These are phyloP conservation scores for Trypanosoma cruzi DNA, from an alignment of 208 protist genomes.

Conservation along the genomic window DNA sequence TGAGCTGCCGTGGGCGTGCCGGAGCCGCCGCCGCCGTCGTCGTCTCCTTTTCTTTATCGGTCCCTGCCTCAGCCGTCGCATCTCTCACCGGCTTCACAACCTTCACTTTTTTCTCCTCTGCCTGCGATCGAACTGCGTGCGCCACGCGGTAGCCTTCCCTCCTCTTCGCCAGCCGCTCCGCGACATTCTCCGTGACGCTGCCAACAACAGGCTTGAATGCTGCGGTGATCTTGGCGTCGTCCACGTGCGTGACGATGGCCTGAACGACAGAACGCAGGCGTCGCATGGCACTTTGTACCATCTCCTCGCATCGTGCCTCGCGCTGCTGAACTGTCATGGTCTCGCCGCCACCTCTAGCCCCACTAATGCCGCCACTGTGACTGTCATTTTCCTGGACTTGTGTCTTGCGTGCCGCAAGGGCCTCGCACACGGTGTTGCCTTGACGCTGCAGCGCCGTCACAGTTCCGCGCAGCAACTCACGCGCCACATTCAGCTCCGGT, in stretches of 20 bases:
- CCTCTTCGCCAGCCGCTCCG: conserved; percentile 69
- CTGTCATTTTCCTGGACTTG: background rate
- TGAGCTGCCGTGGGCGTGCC: background rate
- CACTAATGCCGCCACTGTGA: background rate
- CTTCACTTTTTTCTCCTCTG: conserved; percentile 26
- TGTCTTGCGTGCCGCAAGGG: conserved; percentile 21
- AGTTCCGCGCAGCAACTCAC: conserved; percentile 35
- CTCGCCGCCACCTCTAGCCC: conserved; percentile 8
- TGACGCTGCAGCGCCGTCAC: conserved; percentile 31
- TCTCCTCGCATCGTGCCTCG: conserved; percentile 47
- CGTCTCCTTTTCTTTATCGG: background rate
- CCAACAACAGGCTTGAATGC: conserved; percentile 24
- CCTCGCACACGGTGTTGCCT: conserved; percentile 32
- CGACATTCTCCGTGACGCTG: conserved; percentile 52
- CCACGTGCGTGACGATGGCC: conserved; percentile 77
- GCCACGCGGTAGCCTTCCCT: conserved; percentile 54
- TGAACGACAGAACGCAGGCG: conserved; percentile 71
- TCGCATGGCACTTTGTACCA: conserved; percentile 59
- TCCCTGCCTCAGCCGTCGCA: background rate
- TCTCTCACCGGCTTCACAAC: conserved; percentile 4
- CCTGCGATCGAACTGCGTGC: conserved; percentile 13
- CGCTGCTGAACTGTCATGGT: conserved; percentile 31
- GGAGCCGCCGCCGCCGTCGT: background rate
- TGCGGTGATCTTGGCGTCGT: conserved; percentile 38
- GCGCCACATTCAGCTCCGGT: conserved; percentile 39